Percentiles rank a stretch among this genome's conserved stretches.
These are phyloP conservation scores for Tricholoma furcatifolium DNA, from an alignment of 768 basidiomycete genomes.

Conservation along the genomic window DNA sequence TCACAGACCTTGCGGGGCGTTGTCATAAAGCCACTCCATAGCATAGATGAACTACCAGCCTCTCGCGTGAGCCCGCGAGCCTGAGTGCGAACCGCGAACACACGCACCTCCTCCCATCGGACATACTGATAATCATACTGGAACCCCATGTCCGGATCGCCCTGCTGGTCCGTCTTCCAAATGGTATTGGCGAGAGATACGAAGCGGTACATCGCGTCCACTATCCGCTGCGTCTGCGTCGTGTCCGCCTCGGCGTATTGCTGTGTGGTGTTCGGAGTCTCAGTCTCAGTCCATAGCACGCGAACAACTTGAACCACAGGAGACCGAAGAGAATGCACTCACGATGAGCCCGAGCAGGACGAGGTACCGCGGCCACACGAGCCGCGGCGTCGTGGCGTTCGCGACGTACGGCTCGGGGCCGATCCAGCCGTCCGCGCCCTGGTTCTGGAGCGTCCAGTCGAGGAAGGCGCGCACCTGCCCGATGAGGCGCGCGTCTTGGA, in stretches of 20 bases:
- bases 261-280: slow-evolving; percentile 15
- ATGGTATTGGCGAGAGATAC: slow-evolving; percentile 31
- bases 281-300: background rate
- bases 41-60: slow-evolving; percentile 31
- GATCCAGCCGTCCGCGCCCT: slow-evolving; percentile 40
- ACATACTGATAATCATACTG: slow-evolving; percentile 43
- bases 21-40: slow-evolving; percentile 41
- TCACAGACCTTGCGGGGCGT: slow-evolving; percentile 33
- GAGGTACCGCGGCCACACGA: slow-evolving; percentile 43
- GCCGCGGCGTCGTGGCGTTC: slow-evolving; percentile 34
- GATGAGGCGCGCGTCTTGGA: slow-evolving; percentile 34
- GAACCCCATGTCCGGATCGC: slow-evolving; percentile 35
- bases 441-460: slow-evolving; percentile 37
- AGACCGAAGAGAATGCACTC: slow-evolving; percentile 13
- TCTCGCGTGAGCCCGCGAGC: too few species aligned
- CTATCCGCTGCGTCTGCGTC: slow-evolving; percentile 32
- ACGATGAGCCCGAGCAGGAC: slow-evolving; percentile 37
- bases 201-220: slow-evolving; percentile 38
- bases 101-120: slow-evolving; percentile 41
- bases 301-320: background rate
- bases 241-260: slow-evolving; percentile 45
- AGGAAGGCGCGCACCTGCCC: slow-evolving; percentile 37
- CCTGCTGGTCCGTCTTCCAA: slow-evolving; percentile 35
- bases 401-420: slow-evolving; percentile 37
- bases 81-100: too few species aligned